These are phyloP conservation scores for Lasiosphaeria ovina DNA, from an alignment of 495 filamentous ascomycete genomes.

Conservation along the genomic window DNA sequence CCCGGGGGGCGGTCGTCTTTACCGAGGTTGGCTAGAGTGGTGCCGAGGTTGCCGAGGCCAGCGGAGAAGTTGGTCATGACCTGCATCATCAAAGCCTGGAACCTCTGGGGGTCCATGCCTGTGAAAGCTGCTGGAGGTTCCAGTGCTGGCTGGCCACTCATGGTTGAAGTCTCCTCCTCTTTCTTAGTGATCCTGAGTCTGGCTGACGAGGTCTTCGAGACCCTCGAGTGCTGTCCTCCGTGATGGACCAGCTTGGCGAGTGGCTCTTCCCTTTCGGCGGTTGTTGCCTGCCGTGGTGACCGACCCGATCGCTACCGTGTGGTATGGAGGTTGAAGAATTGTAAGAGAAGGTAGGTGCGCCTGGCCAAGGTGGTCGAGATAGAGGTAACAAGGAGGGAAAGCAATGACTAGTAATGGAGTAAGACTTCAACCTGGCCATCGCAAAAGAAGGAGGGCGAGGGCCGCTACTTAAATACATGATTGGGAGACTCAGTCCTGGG, in stretches of 20 bases:
- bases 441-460: too few species aligned
- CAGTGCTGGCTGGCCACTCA: background rate
- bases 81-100: background rate
- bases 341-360: too few species aligned
- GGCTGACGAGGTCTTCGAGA: background rate
- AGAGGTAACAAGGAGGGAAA: too few species aligned
- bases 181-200: background rate
- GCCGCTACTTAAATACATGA: too few species aligned
- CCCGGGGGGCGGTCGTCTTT: background rate
- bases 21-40: background rate
- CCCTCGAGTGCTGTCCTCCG: too few species aligned
- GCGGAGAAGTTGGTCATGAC: background rate
- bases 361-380: too few species aligned
- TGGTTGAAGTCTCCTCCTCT: background rate
- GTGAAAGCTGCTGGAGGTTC: background rate
- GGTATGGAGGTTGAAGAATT: background rate
- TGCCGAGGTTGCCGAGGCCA: background rate
- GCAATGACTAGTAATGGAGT: too few species aligned
- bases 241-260: background rate
- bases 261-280: background rate
- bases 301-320: background rate
- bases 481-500: too few species aligned
- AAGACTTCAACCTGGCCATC: too few species aligned
- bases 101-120: background rate
- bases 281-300: background rate